phyloP scores from a whole-genome alignment of 352 stramenopile species.

The Phytophthora boehmeriae region DNA sequence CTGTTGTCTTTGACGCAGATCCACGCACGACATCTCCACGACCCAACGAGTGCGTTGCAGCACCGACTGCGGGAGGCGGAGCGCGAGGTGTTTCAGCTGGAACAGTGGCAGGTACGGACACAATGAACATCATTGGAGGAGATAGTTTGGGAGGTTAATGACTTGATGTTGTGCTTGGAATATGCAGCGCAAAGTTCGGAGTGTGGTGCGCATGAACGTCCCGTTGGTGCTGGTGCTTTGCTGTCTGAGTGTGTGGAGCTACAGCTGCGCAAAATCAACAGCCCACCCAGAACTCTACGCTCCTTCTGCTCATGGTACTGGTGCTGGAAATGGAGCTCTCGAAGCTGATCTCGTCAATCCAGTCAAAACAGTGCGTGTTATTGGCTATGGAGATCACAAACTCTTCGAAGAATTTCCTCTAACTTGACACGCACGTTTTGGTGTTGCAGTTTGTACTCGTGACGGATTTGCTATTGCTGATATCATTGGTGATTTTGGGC shows the following conservation, averaged over 20 bases:
- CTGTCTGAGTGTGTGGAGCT: conserved; percentile 45
- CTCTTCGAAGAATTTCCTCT: no score
- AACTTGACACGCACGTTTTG: background rate
- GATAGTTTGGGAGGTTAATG: background rate
- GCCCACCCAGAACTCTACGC: background rate
- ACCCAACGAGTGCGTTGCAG: conserved; percentile 57
- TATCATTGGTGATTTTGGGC: conserved; percentile 50
- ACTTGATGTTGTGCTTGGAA: background rate
- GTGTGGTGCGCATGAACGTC: conserved; percentile 41
- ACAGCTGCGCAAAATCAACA: conserved; percentile 8
- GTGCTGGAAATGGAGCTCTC: conserved; percentile 2
- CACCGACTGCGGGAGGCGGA: conserved; percentile 52
- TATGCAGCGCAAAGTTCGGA: conserved; percentile 42
- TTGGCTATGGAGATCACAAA: no score
- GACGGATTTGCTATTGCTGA: conserved; percentile 46
- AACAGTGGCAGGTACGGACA: conserved; percentile 40
- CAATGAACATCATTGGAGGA: background rate
- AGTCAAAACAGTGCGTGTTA: conserved; percentile 33
- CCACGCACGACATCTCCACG: conserved; percentile 46
- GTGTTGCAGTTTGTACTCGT: conserved; percentile 52
- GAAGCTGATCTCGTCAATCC: conserved; percentile 9
- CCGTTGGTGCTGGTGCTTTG: conserved; percentile 39
- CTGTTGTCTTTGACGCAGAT: conserved; percentile 28
- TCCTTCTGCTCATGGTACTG: conserved; percentile 17
- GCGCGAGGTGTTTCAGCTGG: conserved; percentile 34